These are phyloP conservation scores for Decorospora gaudefroyi DNA, from an alignment of 2,329 filamentous ascomycete species.

Conservation along the genomic window DNA sequence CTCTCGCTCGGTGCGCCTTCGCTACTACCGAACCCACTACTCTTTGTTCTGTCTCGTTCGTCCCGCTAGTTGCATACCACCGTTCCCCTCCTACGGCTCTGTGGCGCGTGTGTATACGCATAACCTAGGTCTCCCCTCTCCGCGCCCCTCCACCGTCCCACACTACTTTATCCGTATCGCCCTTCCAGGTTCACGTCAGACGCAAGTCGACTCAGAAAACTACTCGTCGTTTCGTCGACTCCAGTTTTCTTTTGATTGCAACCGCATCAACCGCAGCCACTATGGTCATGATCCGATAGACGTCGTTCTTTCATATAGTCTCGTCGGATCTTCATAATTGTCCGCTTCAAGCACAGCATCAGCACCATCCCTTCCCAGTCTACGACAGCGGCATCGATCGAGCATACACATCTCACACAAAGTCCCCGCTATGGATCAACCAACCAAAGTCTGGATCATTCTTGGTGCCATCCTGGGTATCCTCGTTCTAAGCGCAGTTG, in stretches of 20 bases:
- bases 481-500: conserved; percentile 36
- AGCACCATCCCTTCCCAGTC: background rate
- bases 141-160: conserved; percentile 34
- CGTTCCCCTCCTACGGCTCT: conserved; percentile 28
- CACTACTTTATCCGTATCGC: conserved; percentile 41
- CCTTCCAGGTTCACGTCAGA: conserved; percentile 28
- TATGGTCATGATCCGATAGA: conserved; percentile 39
- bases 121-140: conserved; percentile 37
- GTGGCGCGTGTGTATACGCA: conserved; percentile 42
- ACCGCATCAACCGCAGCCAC: conserved; percentile 27
- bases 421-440: conserved; percentile 32
- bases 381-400: background rate
- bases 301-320: conserved; percentile 23
- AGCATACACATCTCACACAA: background rate
- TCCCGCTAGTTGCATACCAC: conserved; percentile 38
- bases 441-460: conserved; percentile 46
- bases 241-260: conserved; percentile 20
- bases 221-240: conserved; percentile 25
- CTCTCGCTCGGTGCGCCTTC: conserved; percentile 33
- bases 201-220: conserved; percentile 26
- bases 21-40: conserved; percentile 30
- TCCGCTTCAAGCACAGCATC: background rate
- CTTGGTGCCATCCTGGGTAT: conserved; percentile 42
- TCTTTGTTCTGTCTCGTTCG: conserved; percentile 31
- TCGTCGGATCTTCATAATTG: conserved; percentile 16